phyloP scores from a whole-genome alignment of 2,329 filamentous ascomycete species.

The Triangularia verruculosa region DNA sequence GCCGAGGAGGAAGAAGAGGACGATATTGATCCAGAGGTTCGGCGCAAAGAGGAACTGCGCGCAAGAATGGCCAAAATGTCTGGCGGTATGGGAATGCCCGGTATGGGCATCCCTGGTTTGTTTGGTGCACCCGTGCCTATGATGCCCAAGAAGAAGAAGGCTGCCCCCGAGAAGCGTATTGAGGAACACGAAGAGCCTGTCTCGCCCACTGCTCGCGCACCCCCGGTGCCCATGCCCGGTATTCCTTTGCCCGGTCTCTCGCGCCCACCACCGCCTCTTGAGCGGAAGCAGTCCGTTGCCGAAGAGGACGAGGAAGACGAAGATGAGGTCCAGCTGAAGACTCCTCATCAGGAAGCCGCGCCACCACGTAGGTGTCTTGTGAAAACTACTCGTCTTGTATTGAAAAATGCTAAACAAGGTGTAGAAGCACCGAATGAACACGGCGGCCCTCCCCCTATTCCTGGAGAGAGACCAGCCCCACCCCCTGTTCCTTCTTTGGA shows the following conservation, averaged over 20 bases:
- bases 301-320: slow-evolving; percentile 36
- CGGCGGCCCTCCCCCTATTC: slow-evolving; percentile 44
- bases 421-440: slow-evolving; percentile 32
- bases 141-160: slow-evolving; percentile 62
- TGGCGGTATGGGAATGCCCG: slow-evolving; percentile 93
- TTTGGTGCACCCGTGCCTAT: slow-evolving; percentile 53
- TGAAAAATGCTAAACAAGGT: slow-evolving; percentile 15
- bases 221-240: slow-evolving; percentile 53
- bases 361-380: slow-evolving; percentile 32
- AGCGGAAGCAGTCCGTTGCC: slow-evolving; percentile 46
- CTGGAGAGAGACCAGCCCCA: slow-evolving; percentile 51
- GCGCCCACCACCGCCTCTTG: slow-evolving; percentile 42
- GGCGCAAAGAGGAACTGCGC: slow-evolving; percentile 80
- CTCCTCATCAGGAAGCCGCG: slow-evolving; percentile 32
- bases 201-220: slow-evolving; percentile 44
- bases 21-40: slow-evolving; percentile 82
- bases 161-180: slow-evolving; percentile 39
- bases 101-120: slow-evolving; percentile 60
- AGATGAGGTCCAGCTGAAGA: slow-evolving; percentile 34
- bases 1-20: slow-evolving; percentile 79
- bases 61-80: slow-evolving; percentile 99
- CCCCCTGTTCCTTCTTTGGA: slow-evolving; percentile 55
- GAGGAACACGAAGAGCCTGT: slow-evolving; percentile 46
- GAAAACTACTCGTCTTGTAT: neutral
- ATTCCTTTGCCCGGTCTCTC: slow-evolving; percentile 73